Conservation (phyloP, 2,329 filamentous ascomycete species). For the Fusarium marasasianum region DNA sequence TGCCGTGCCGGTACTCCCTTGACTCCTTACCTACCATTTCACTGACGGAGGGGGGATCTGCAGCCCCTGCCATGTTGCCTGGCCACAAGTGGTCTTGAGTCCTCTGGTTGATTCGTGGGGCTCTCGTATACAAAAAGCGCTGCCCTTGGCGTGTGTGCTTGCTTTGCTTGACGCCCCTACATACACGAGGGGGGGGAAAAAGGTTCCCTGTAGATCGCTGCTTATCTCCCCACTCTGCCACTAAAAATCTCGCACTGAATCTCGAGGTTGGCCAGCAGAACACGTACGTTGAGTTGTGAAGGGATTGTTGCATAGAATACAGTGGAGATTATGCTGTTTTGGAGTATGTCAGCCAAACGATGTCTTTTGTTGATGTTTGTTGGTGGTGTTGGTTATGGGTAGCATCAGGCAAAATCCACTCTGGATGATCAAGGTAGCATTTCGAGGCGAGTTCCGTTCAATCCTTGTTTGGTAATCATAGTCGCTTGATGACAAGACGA, state of each 20-base stretch:
- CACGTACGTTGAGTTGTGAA: neutral
- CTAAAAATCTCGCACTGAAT: slow-evolving; percentile 12
- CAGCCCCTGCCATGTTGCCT: slow-evolving; percentile 4
- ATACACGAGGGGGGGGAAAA: slow-evolving; percentile 9
- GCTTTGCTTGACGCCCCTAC: slow-evolving; percentile 3
- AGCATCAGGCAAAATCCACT: neutral
- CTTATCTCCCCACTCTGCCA: slow-evolving; percentile 5
- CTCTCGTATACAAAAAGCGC: slow-evolving; percentile 5
- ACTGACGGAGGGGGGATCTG: neutral
- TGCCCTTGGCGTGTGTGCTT: neutral
- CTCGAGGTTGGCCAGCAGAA: neutral
- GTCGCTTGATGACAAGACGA: neutral
- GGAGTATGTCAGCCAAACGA: neutral
- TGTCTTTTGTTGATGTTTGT: neutral
- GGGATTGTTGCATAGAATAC: neutral
- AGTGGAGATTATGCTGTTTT: neutral
- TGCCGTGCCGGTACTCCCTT: neutral
- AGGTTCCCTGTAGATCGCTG: slow-evolving; percentile 7
- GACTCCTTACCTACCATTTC: neutral
- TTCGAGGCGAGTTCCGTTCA: neutral
- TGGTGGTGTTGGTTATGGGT: neutral
- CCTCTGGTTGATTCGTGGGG: slow-evolving; percentile 14
- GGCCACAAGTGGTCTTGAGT: neutral
- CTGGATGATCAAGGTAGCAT: slow-evolving; percentile 12
- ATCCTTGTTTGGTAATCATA: slow-evolving; percentile 1